A percentile compares a stretch with the other conserved stretches of the same genome.
Conservation (phyloP, 179 eudicot genomes). For the Silene noctiflora region DNA sequence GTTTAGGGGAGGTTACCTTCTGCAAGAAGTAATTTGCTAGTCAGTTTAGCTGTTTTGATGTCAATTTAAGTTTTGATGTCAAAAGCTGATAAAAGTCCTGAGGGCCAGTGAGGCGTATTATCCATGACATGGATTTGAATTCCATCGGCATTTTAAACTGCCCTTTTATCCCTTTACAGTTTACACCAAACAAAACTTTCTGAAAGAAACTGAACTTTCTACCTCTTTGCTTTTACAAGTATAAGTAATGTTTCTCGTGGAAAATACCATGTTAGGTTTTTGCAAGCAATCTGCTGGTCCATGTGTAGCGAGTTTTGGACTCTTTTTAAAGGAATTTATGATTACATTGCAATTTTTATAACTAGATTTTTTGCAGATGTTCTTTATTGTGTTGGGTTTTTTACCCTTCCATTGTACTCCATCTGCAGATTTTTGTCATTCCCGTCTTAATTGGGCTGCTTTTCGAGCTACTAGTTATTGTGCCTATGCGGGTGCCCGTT, state of each 20-base stretch:
- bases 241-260: background rate
- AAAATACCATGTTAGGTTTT: background rate
- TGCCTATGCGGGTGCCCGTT: conserved; percentile 94
- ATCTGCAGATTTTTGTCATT: conserved; percentile 73
- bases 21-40: background rate
- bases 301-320: background rate
- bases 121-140: background rate
- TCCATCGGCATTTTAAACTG: background rate
- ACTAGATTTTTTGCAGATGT: background rate
- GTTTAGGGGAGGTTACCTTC: background rate
- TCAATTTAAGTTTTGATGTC: background rate
- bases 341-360: background rate
- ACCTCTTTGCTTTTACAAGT: background rate
- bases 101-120: background rate
- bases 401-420: background rate
- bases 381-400: background rate
- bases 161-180: background rate
- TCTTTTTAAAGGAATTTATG: background rate
- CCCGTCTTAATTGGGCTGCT: conserved; percentile 89
- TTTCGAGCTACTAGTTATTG: conserved; percentile 91
- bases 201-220: background rate
- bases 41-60: background rate
- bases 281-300: background rate
- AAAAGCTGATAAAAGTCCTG: background rate
- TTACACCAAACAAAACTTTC: background rate